These are phyloP conservation scores for Phaeosphaeria sp. DNA, from an alignment of 2,329 filamentous ascomycete genomes.

Conservation along the genomic window DNA sequence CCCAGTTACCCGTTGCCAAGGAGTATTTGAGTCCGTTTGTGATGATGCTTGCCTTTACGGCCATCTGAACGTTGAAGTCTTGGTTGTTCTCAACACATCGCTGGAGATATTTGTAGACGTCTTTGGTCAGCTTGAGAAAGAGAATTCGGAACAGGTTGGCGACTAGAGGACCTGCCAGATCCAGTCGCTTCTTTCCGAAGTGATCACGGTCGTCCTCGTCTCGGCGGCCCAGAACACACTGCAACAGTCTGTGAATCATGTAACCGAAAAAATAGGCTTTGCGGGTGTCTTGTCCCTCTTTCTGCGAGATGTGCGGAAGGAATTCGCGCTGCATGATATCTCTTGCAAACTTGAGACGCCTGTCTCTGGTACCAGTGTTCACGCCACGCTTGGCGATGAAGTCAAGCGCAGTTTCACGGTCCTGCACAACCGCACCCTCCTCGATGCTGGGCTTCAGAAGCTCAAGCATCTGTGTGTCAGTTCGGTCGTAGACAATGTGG, in stretches of 20 bases:
- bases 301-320: slow-evolving; percentile 93
- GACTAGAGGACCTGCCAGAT: slow-evolving; percentile 90
- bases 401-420: slow-evolving; percentile 90
- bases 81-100: slow-evolving; percentile 87
- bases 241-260: slow-evolving; percentile 95
- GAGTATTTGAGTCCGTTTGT: slow-evolving; percentile 97
- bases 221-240: slow-evolving; percentile 88
- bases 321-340: slow-evolving; percentile 98
- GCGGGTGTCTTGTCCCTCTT: slow-evolving; percentile 89
- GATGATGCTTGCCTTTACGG: slow-evolving; percentile 88
- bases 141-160: slow-evolving; percentile 96
- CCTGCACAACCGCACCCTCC: slow-evolving; percentile 94
- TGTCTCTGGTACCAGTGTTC: slow-evolving; percentile 76
- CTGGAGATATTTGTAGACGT: slow-evolving; percentile 89
- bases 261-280: slow-evolving; percentile 99
- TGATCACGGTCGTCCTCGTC: slow-evolving; percentile 98
- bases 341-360: slow-evolving; percentile 88
- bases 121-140: slow-evolving; percentile 87
- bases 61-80: slow-evolving; percentile 89
- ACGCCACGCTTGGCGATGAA: slow-evolving; percentile 93
- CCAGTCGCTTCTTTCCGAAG: slow-evolving; percentile 97
- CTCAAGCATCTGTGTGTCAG: slow-evolving; percentile 95
- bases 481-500: slow-evolving; percentile 95
- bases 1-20: slow-evolving; percentile 97
- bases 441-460: slow-evolving; percentile 97